Percentiles rank a stretch among this genome's conserved stretches.
Evolutionary conservation across 1,139 yeast species (phyloP).

Genomic region (Yamadazyma epiphylla): DNA sequence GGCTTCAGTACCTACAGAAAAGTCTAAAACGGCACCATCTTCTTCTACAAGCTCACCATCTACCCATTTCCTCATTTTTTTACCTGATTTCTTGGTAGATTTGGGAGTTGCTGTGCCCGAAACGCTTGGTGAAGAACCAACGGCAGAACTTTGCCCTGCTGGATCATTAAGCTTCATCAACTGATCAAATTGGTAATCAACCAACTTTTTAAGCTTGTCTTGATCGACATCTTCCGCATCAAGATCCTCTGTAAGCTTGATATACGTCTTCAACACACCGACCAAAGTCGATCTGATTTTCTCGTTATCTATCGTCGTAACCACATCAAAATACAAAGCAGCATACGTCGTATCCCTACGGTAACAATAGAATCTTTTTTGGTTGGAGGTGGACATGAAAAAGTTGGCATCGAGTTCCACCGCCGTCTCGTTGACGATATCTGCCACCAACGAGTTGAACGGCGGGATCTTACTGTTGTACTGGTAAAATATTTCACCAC

Average conservation of each 20-base stretch:
- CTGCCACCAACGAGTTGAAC: conserved; percentile 37
- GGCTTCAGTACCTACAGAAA: conserved; percentile 22
- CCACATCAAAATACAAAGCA: conserved; percentile 39
- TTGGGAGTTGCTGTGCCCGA: conserved; percentile 6
- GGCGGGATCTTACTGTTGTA: conserved; percentile 34
- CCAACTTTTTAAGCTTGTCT: conserved; percentile 28
- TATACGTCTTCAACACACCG: conserved; percentile 34
- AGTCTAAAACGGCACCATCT: conserved; percentile 28
- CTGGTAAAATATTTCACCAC: conserved; percentile 38
- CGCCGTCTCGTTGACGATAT: conserved; percentile 36
- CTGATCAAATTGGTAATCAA: conserved; percentile 38
- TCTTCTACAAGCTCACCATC: conserved; percentile 33
- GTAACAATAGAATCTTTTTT: conserved; percentile 35
- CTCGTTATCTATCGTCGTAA: conserved; percentile 40
- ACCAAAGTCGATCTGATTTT: conserved; percentile 30
- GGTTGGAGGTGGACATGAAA: conserved; percentile 28
- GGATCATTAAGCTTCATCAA: conserved; percentile 25
- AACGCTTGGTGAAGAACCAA: conserved; percentile 2
- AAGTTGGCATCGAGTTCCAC: conserved; percentile 32
- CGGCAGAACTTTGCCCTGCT: conserved; percentile 1
- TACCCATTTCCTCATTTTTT: conserved; percentile 47
- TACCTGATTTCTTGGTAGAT: conserved; percentile 17
- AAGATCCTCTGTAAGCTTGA: conserved; percentile 24
- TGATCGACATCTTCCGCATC: conserved; percentile 15
- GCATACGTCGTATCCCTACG: conserved; percentile 28